phyloP scores from a whole-genome alignment of 371 early-diverging fungal species.

The Lichtheimia hyalospora region DNA sequence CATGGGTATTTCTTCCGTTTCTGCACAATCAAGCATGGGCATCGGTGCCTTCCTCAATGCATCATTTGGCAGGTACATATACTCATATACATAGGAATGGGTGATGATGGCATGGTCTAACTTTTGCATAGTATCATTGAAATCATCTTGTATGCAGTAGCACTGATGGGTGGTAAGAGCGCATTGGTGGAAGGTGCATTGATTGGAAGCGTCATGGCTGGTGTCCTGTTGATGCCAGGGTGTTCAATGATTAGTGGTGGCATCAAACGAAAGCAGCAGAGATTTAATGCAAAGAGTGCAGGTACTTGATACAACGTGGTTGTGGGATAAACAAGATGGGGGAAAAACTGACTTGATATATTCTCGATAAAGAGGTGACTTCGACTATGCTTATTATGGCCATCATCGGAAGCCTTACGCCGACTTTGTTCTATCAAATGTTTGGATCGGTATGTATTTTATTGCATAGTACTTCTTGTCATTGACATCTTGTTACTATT shows the following conservation, averaged over 20 bases:
- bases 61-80: constrained; percentile 74
- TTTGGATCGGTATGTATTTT: constrained; percentile 73
- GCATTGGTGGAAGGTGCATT: constrained; percentile 89
- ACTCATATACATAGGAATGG: background rate
- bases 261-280: constrained; percentile 85
- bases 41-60: constrained; percentile 97
- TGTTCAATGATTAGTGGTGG: constrained; percentile 94
- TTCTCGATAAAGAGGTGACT: constrained; percentile 69
- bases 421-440: constrained; percentile 91
- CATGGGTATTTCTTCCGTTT: constrained; percentile 93
- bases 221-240: constrained; percentile 90
- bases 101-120: background rate
- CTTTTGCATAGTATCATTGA: constrained; percentile 78
- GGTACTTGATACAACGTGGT: constrained; percentile 27
- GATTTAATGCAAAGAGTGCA: constrained; percentile 93
- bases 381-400: constrained; percentile 93
- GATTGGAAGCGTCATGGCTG: constrained; percentile 90
- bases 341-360: background rate
- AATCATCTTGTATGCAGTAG: constrained; percentile 89
- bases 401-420: constrained; percentile 90
- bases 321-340: background rate
- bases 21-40: constrained; percentile 89
- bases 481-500: background rate
- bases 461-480: background rate
- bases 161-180: constrained; percentile 86